phyloP scores from a whole-genome alignment of 177 flowering plant genomes.

The Vitis hybrid region DNA sequence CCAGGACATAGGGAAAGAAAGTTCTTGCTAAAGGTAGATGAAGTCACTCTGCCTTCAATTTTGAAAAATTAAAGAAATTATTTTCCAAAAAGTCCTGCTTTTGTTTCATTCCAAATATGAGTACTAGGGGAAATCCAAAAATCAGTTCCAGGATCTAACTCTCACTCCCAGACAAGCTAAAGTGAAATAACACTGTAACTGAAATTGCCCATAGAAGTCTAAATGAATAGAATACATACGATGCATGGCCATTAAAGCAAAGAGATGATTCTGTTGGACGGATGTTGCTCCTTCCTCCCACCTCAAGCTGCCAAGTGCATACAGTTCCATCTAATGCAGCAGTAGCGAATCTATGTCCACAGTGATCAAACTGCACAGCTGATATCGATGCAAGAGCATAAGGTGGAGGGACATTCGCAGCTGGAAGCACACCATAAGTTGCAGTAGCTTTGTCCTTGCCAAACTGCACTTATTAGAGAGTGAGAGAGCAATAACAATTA shows the following conservation, averaged over 20 bases:
- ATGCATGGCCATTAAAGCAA: constrained; percentile 77
- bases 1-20: too few relatives aligned
- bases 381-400: constrained; percentile 93
- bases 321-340: constrained; percentile 94
- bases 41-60: background rate
- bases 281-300: constrained; percentile 89
- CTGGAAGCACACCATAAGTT: constrained; percentile 96
- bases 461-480: constrained; percentile 52
- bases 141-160: background rate
- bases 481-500: constrained; percentile 2
- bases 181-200: constrained; percentile 1
- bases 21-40: too few relatives aligned
- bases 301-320: constrained; percentile 98
- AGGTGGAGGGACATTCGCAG: constrained; percentile 94
- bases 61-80: background rate
- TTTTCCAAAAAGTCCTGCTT: background rate
- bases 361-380: constrained; percentile 81
- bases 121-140: background rate
- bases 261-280: constrained; percentile 83
- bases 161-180: background rate
- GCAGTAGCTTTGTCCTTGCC: constrained; percentile 95
- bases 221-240: constrained; percentile 48
- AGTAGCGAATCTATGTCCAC: constrained; percentile 88
- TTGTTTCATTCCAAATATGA: background rate
- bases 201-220: background rate